Evolutionary conservation across 1,139 yeast species (phyloP).

Genomic region (Nadsonia commutata): DNA sequence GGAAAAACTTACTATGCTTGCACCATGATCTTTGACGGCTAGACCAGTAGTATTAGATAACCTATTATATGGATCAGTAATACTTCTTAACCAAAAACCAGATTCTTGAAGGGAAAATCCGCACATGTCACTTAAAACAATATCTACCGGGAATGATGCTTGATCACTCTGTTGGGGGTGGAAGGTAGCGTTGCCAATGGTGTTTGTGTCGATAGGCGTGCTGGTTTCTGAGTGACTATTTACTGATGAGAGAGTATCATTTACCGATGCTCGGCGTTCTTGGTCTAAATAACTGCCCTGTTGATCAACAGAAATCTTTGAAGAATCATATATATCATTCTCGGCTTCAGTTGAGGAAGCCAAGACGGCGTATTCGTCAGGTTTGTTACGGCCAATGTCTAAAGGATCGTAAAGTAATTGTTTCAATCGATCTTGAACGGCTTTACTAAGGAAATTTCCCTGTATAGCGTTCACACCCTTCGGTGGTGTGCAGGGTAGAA

Average conservation of each 20-base stretch:
- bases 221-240: background rate
- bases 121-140: slow-evolving; percentile 78
- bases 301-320: background rate
- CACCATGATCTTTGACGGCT: slow-evolving; percentile 44
- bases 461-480: slow-evolving; percentile 67
- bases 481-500: slow-evolving; percentile 68
- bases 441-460: slow-evolving; percentile 64
- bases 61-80: slow-evolving; percentile 65
- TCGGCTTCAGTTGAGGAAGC: slow-evolving; percentile 10
- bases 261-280: background rate
- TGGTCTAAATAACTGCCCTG: slow-evolving; percentile 1
- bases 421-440: slow-evolving; percentile 47
- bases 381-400: slow-evolving; percentile 14
- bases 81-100: slow-evolving; percentile 58
- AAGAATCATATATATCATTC: slow-evolving; percentile 3
- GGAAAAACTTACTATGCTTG: slow-evolving; percentile 36
- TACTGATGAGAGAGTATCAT: background rate
- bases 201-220: background rate
- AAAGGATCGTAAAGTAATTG: slow-evolving; percentile 31
- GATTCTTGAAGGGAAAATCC: slow-evolving; percentile 52
- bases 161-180: slow-evolving; percentile 4
- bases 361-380: background rate
- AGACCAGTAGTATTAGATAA: slow-evolving; percentile 61
- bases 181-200: slow-evolving; percentile 1
- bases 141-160: slow-evolving; percentile 33